Base-by-base conservation (phyloP, 495 filamentous ascomycete genomes). In the Aspergillus cavernicola region DNA sequence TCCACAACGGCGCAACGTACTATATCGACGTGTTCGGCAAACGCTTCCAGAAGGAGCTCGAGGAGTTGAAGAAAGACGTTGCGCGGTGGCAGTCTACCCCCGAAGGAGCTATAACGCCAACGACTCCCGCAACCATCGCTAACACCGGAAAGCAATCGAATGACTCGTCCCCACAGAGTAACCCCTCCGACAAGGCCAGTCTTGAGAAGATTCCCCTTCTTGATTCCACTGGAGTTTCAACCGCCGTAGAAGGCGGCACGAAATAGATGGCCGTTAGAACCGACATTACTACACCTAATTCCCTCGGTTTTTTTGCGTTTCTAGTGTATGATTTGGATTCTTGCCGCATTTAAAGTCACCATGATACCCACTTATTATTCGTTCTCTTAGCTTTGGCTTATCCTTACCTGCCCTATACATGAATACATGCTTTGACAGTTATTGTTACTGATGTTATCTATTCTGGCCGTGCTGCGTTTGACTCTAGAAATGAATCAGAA, bases 1-100 rank as follows among this genome's bases (percentile, higher is more conserved):
- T 96, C 43, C 90, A 96, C 68, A 98, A 98, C 58, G 93, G 93
- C 23, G 89, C 91, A 20, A 96, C 91, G 12, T 98, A 87, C 66
- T 98, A 98, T 67, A 96, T 97, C 65, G 93, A 98, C 58, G 86
- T 96, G 12, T 98, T 96, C 58, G 93, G 93, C 50, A 96, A 87
- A 64, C 83, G 91, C 5, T 97, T 97, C 76, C 89, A 97, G 75
- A 95, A 91, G 65, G 95, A 98, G 70, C 76, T 98, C 18, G 95
- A 97, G 67, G 80, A 86, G 28, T 79, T 98, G 69, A 91, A 87
- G 73, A 81, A 80, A 51, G 93, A 98, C 66, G 90, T 97, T 26
- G 85, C 84, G 8, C 91, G 89, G 63, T 96, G 90, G 92, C 90
- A 96, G 67, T 68, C 67, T 23, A 74, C 69, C 13, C 74, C 74